phyloP scores from a whole-genome alignment of 352 stramenopile species.

The Elongisporangium senticosum region DNA sequence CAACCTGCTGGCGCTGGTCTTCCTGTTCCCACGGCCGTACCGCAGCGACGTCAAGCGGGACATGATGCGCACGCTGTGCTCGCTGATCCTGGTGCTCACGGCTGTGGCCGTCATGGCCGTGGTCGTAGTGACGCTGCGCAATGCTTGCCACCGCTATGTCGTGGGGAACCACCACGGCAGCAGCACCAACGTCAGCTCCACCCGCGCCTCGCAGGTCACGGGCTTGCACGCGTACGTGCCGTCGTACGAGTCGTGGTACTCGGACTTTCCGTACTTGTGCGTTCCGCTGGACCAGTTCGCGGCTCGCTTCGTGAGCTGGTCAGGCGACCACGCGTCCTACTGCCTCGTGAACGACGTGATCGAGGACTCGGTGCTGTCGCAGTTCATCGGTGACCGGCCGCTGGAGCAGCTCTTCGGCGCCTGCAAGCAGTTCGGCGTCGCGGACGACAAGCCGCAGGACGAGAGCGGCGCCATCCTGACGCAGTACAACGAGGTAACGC shows the following conservation, averaged over 20 bases:
- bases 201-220: slow-evolving; percentile 33
- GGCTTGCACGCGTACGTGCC: slow-evolving; percentile 56
- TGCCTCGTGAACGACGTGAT: slow-evolving; percentile 64
- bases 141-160: slow-evolving; percentile 32
- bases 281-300: slow-evolving; percentile 52
- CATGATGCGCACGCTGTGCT: slow-evolving; percentile 37
- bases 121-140: slow-evolving; percentile 25
- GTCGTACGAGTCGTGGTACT: slow-evolving; percentile 64
- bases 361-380: slow-evolving; percentile 34
- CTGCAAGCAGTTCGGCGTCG: slow-evolving; percentile 45
- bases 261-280: slow-evolving; percentile 58
- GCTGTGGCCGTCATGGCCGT: slow-evolving; percentile 24
- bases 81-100: slow-evolving; percentile 34
- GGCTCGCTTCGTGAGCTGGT: slow-evolving; percentile 50
- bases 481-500: background rate
- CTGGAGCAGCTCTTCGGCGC: slow-evolving; percentile 52
- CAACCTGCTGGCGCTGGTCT: slow-evolving; percentile 30
- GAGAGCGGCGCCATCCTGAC: background rate
- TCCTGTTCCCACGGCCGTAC: slow-evolving; percentile 46
- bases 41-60: slow-evolving; percentile 22
- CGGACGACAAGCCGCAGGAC: background rate
- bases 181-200: slow-evolving; percentile 33
- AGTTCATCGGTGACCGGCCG: slow-evolving; percentile 29
- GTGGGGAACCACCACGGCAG: slow-evolving; percentile 21
- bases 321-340: slow-evolving; percentile 44